These are phyloP conservation scores for Debaryomyces udenii DNA, from an alignment of 1,139 yeast genomes.

Conservation along the genomic window DNA sequence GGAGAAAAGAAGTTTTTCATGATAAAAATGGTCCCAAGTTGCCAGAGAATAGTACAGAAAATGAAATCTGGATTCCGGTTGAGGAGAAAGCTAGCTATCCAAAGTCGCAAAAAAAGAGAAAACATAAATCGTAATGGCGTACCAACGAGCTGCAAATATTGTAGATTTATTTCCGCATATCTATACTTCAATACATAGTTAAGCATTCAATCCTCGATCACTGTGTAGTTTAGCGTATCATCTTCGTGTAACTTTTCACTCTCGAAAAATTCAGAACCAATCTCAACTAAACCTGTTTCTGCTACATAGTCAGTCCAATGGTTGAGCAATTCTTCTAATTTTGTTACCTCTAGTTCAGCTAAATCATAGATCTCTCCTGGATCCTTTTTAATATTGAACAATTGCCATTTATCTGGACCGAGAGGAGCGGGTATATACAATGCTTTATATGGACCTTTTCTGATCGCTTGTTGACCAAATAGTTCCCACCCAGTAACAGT, in stretches of 20 bases:
- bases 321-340: slow-evolving; percentile 40
- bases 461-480: slow-evolving; percentile 57
- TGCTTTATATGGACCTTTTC: slow-evolving; percentile 55
- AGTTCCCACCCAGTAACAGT: slow-evolving; percentile 62
- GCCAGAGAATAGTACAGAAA: slow-evolving; percentile 36
- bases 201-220: not conserved
- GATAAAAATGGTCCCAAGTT: slow-evolving; percentile 59
- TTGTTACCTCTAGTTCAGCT: slow-evolving; percentile 31
- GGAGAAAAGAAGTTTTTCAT: slow-evolving; percentile 85
- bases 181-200: slow-evolving; percentile 1
- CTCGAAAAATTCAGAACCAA: slow-evolving; percentile 17
- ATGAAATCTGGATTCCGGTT: slow-evolving; percentile 44
- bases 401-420: slow-evolving; percentile 55
- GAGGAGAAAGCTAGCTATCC: slow-evolving; percentile 17
- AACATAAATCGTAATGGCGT: not conserved
- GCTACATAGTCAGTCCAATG: slow-evolving; percentile 59
- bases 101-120: slow-evolving; percentile 1
- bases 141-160: slow-evolving; percentile 4
- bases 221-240: slow-evolving; percentile 1
- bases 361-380: slow-evolving; percentile 54
- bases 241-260: slow-evolving; percentile 2
- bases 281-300: slow-evolving; percentile 54
- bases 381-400: slow-evolving; percentile 45
- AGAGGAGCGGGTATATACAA: slow-evolving; percentile 51
- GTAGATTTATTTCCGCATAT: not conserved